A percentile compares a stretch with the other conserved stretches of the same genome.
phyloP scores from a whole-genome alignment of 1,284 basidiomycete species.

The Nidula niveotomentosa region DNA sequence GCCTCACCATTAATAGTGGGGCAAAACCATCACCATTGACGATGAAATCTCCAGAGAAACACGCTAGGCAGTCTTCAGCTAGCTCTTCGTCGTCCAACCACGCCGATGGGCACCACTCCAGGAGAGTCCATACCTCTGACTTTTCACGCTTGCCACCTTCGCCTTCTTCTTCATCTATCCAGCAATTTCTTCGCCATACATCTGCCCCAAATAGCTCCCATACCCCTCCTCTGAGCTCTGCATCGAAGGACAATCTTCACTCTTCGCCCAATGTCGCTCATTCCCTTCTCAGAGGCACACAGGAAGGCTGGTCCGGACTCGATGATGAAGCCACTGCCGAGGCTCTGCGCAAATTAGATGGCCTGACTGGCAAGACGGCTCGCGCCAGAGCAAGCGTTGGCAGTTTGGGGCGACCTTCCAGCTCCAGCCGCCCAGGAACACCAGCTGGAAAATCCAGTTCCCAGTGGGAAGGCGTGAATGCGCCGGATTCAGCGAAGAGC shows the following conservation, averaged over 20 bases:
- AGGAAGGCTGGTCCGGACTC: slow-evolving; percentile 83
- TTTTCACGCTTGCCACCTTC: slow-evolving; percentile 89
- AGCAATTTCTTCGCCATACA: slow-evolving; percentile 73
- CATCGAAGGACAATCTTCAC: slow-evolving; percentile 47
- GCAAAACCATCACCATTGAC: slow-evolving; percentile 26
- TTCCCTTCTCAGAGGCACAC: slow-evolving; percentile 74
- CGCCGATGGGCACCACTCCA: slow-evolving; percentile 47
- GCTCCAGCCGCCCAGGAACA: slow-evolving; percentile 74
- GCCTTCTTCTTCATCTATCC: slow-evolving; percentile 82
- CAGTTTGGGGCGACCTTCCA: slow-evolving; percentile 58
- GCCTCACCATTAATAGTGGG: slow-evolving; percentile 43
- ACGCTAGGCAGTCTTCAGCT: slow-evolving; percentile 63
- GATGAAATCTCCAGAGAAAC: slow-evolving; percentile 42
- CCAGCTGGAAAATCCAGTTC: slow-evolving; percentile 56
- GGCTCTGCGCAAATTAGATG: slow-evolving; percentile 92
- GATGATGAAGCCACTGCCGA: slow-evolving; percentile 90
- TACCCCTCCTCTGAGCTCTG: slow-evolving; percentile 41
- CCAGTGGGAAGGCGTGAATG: slow-evolving; percentile 68
- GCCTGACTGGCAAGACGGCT: slow-evolving; percentile 75
- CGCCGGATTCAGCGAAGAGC: slow-evolving; percentile 43
- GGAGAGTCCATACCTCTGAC: slow-evolving; percentile 69
- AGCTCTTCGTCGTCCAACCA: slow-evolving; percentile 66
- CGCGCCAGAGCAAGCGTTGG: slow-evolving; percentile 65
- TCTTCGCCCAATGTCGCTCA: slow-evolving; percentile 72
- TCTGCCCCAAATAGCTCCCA: slow-evolving; percentile 42